Evolutionary conservation across 2,329 filamentous ascomycete species (phyloP).

Genomic region (Fusarium poae): DNA sequence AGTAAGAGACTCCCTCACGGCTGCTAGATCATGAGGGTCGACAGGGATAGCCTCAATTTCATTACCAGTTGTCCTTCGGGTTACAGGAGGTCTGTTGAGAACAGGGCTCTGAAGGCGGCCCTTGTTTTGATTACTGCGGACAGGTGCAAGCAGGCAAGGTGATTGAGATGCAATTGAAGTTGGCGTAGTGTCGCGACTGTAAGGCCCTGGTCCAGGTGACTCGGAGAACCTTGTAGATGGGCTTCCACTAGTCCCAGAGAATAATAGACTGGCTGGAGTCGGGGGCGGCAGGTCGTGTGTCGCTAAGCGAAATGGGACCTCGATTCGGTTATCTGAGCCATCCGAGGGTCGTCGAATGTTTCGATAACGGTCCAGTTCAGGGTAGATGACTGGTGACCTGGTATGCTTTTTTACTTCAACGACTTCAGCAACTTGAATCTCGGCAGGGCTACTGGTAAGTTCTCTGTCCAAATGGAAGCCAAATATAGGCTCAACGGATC

Average conservation of each 20-base stretch:
- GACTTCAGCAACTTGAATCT: slow-evolving; percentile 59
- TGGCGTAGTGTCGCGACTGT: slow-evolving; percentile 82
- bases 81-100: slow-evolving; percentile 70
- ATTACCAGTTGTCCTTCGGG: slow-evolving; percentile 68
- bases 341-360: slow-evolving; percentile 57
- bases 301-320: slow-evolving; percentile 68
- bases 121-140: slow-evolving; percentile 61
- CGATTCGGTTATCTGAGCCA: slow-evolving; percentile 55
- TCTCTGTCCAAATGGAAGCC: slow-evolving; percentile 58
- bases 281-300: slow-evolving; percentile 76
- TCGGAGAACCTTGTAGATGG: slow-evolving; percentile 82
- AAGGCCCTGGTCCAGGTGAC: slow-evolving; percentile 76
- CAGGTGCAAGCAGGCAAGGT: slow-evolving; percentile 68
- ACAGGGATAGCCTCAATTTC: slow-evolving; percentile 60
- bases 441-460: slow-evolving; percentile 60
- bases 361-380: slow-evolving; percentile 73
- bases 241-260: slow-evolving; percentile 75
- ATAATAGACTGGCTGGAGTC: slow-evolving; percentile 67
- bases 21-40: slow-evolving; percentile 70
- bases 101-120: slow-evolving; percentile 68
- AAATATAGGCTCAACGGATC: slow-evolving; percentile 53
- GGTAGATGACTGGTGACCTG: slow-evolving; percentile 65
- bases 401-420: slow-evolving; percentile 57
- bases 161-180: slow-evolving; percentile 84
- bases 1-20: slow-evolving; percentile 76